These are phyloP conservation scores for Macadamia integrifolia DNA, from an alignment of 164 flowering plant genomes.

Conservation along the genomic window DNA sequence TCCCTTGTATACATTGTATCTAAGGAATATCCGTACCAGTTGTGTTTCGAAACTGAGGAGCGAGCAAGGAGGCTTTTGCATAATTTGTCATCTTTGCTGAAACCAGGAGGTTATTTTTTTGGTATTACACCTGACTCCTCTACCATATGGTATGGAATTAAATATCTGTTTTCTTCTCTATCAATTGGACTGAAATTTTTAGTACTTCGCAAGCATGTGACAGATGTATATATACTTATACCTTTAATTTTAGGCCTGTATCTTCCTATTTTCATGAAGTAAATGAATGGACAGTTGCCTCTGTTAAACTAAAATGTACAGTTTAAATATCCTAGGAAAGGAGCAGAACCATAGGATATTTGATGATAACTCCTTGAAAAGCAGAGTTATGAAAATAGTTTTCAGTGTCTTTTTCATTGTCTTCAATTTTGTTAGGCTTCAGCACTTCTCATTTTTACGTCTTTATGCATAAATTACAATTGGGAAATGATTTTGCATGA, in stretches of 20 bases:
- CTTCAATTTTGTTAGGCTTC: too few relatives aligned
- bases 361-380: too few relatives aligned
- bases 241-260: too few relatives aligned
- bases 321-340: too few relatives aligned
- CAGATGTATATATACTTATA: too few relatives aligned
- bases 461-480: neutral
- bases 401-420: too few relatives aligned
- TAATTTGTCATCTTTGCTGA: constrained; percentile 81
- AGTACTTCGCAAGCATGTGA: too few relatives aligned
- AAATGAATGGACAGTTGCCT: too few relatives aligned
- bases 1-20: neutral
- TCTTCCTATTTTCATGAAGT: too few relatives aligned
- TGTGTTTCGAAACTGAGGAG: constrained; percentile 86
- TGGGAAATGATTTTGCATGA: neutral
- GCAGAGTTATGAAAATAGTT: too few relatives aligned
- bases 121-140: constrained; percentile 99
- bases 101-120: constrained; percentile 92
- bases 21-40: constrained; percentile 28
- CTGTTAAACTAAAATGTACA: too few relatives aligned
- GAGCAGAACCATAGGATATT: too few relatives aligned
- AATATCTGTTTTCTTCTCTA: neutral
- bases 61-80: constrained; percentile 69
- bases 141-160: constrained; percentile 83
- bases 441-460: neutral
- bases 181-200: neutral